A percentile compares a stretch with the other conserved stretches of the same genome.
Evolutionary conservation across 768 basidiomycete species (phyloP).

Genomic region (Gymnopilus dilepis): DNA sequence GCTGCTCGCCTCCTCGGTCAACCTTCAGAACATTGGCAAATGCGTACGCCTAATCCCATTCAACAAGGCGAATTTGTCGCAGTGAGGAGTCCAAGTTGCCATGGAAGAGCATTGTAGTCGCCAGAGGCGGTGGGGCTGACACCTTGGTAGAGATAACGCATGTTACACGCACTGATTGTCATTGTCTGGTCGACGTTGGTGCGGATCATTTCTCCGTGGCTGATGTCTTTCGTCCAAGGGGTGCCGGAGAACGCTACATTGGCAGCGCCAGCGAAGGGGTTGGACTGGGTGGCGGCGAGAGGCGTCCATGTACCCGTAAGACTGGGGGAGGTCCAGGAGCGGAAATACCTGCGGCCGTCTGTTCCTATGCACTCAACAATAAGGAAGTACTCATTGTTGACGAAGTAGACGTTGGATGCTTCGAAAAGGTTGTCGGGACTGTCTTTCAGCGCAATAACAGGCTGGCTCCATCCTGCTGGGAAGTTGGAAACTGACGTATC

Average conservation of each 20-base stretch:
- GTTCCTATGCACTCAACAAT: conserved; percentile 27
- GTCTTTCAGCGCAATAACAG: conserved; percentile 26
- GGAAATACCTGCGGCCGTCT: conserved; percentile 20
- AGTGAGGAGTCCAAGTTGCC: conserved; percentile 21
- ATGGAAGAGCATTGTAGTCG: conserved; percentile 19
- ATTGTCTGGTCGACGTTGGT: conserved; percentile 22
- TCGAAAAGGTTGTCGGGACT: conserved; percentile 21
- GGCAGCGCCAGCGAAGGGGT: conserved; percentile 23
- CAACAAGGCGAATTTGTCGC: conserved; percentile 24
- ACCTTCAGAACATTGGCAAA: no score
- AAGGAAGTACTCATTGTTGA: conserved; percentile 15
- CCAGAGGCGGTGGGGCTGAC: conserved; percentile 12
- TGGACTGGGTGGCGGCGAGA: conserved; percentile 17
- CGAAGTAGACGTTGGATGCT: conserved; percentile 24
- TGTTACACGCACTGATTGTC: conserved; percentile 22
- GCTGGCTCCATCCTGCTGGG: conserved; percentile 24
- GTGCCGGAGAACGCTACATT: conserved; percentile 23
- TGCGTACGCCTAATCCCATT: no score
- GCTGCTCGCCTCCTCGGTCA: no score
- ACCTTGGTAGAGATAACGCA: conserved; percentile 26
- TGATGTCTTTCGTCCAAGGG: conserved; percentile 25
- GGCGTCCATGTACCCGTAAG: conserved; percentile 18
- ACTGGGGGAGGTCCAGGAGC: conserved; percentile 21
- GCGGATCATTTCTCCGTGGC: conserved; percentile 30
- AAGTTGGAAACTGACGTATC: conserved; percentile 24